Conservation (phyloP, 306 rosid genomes). For the Casuarina glauca region DNA sequence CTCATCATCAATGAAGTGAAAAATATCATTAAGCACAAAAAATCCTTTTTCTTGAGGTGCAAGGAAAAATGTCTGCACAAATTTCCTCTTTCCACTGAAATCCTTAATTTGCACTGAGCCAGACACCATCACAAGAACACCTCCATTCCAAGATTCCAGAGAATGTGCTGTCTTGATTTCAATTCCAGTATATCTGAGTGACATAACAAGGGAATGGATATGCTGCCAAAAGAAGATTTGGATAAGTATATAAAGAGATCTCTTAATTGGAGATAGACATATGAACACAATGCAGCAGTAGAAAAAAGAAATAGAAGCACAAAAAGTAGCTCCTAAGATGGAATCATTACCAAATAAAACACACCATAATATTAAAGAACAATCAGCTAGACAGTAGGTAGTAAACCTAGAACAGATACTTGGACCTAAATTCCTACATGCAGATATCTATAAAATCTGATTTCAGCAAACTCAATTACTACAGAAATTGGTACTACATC, state of each 20-base stretch:
- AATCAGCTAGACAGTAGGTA: not conserved
- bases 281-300: conserved; percentile 4
- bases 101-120: conserved; percentile 80
- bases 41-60: conserved; percentile 96
- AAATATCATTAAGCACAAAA: conserved; percentile 86
- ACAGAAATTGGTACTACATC: not conserved
- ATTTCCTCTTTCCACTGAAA: conserved; percentile 67
- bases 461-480: not conserved
- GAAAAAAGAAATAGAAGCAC: conserved; percentile 12
- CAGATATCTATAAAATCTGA: not conserved
- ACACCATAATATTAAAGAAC: not conserved
- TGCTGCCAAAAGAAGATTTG: conserved; percentile 55
- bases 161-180: conserved; percentile 87
- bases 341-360: conserved; percentile 7
- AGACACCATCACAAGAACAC: conserved; percentile 90
- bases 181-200: conserved; percentile 72
- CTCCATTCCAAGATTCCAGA: conserved; percentile 93
- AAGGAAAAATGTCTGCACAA: conserved; percentile 91
- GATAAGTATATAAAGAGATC: conserved; percentile 5
- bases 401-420: not conserved
- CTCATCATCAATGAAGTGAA: conserved; percentile 84
- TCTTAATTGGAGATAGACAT: conserved; percentile 27
- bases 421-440: not conserved
- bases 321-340: conserved; percentile 13
- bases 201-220: conserved; percentile 87